phyloP scores from a whole-genome alignment of 805 yeast species.

The Lipomyces orientalis region DNA sequence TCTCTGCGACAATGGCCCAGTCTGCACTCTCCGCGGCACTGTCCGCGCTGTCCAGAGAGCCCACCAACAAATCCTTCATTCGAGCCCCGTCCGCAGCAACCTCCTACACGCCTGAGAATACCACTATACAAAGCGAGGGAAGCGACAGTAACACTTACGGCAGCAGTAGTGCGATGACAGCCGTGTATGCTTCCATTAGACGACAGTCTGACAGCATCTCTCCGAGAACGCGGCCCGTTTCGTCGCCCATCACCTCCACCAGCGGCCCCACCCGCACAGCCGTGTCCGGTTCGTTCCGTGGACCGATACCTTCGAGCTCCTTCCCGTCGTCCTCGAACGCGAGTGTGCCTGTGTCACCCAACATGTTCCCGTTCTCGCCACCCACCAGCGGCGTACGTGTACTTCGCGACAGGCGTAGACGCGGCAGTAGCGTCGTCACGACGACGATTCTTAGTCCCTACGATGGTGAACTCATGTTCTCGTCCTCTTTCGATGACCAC shows the following conservation, averaged over 20 bases:
- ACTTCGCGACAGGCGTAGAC: slow-evolving; percentile 29
- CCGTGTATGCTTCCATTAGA: slow-evolving; percentile 9
- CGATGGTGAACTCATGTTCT: slow-evolving; percentile 35
- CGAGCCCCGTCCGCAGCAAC: background rate
- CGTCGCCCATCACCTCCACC: background rate
- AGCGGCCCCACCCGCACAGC: background rate
- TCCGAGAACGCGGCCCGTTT: background rate
- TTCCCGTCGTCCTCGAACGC: slow-evolving; percentile 11
- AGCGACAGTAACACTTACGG: slow-evolving; percentile 1
- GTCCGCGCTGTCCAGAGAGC: slow-evolving; percentile 19
- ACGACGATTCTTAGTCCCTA: slow-evolving; percentile 35
- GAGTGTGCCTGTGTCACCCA: slow-evolving; percentile 32
- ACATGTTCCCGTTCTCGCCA: slow-evolving; percentile 36
- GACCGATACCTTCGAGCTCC: slow-evolving; percentile 13
- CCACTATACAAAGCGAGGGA: background rate
- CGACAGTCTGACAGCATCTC: slow-evolving; percentile 5
- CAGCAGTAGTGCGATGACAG: slow-evolving; percentile 22
- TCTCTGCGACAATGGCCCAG: slow-evolving; percentile 23
- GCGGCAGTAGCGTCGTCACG: slow-evolving; percentile 34
- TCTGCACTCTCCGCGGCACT: slow-evolving; percentile 35
- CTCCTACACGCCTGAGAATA: background rate
- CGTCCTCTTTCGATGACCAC: slow-evolving; percentile 32
- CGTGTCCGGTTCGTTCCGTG: background rate
- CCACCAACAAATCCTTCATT: background rate
- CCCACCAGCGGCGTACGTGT: slow-evolving; percentile 32